Conservation (phyloP, 2,329 filamentous ascomycete species). For the Fusarium brachygibbosum region DNA sequence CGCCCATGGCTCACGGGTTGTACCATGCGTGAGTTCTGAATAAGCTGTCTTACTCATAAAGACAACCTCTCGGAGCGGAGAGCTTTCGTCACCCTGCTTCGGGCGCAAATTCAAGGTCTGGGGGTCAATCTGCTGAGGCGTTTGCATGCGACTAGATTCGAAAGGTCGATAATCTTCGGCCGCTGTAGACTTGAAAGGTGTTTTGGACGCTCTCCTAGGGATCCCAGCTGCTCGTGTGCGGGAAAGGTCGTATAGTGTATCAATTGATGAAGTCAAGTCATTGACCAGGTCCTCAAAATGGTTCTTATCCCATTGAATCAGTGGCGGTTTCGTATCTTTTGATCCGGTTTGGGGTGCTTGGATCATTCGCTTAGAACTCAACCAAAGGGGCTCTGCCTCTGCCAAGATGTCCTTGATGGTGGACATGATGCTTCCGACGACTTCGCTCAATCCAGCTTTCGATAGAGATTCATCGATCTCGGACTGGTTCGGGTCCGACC, state of each 20-base stretch:
- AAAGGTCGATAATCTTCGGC: constrained; percentile 65
- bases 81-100: constrained; percentile 55
- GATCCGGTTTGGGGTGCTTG: constrained; percentile 56
- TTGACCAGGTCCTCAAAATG: constrained; percentile 81
- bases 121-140: constrained; percentile 72
- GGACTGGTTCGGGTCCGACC: constrained; percentile 78
- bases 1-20: constrained; percentile 61
- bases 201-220: constrained; percentile 50
- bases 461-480: constrained; percentile 80
- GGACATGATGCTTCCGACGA: constrained; percentile 82
- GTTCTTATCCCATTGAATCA: constrained; percentile 76
- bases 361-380: constrained; percentile 66
- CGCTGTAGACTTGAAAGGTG: constrained; percentile 54
- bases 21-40: constrained; percentile 60
- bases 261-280: constrained; percentile 82
- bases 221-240: constrained; percentile 69
- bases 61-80: constrained; percentile 61
- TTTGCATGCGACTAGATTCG: constrained; percentile 71
- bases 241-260: constrained; percentile 83
- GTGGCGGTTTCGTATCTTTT: constrained; percentile 66
- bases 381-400: constrained; percentile 80
- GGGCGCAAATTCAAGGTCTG: constrained; percentile 62
- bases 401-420: constrained; percentile 85
- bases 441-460: constrained; percentile 80
- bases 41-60: constrained; percentile 66